These are phyloP conservation scores for Chaetomium strumarium DNA, from an alignment of 2,329 filamentous ascomycete species.

Conservation along the genomic window DNA sequence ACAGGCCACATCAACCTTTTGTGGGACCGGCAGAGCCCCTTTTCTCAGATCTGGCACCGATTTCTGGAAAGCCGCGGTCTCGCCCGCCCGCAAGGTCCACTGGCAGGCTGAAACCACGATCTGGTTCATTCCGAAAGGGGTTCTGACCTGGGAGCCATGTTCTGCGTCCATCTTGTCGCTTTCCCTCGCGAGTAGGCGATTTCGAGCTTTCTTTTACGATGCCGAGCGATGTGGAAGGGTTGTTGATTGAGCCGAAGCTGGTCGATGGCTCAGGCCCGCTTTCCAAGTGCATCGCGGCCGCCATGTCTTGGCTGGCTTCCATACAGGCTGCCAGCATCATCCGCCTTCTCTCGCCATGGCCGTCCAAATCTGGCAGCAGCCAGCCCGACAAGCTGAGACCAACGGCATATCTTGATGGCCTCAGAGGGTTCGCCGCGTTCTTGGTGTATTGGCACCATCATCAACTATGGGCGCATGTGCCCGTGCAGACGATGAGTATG, in stretches of 20 bases:
- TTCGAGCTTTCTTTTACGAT: slow-evolving; percentile 10
- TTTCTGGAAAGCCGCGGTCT: no score
- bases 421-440: slow-evolving; percentile 61
- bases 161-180: background rate
- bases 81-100: background rate
- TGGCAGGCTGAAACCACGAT: background rate
- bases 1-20: no score
- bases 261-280: background rate
- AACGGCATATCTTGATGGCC: slow-evolving; percentile 59
- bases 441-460: slow-evolving; percentile 61
- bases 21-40: no score
- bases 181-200: background rate
- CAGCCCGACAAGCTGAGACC: slow-evolving; percentile 32
- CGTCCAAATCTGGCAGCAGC: slow-evolving; percentile 7
- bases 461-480: slow-evolving; percentile 50
- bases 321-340: slow-evolving; percentile 5
- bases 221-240: slow-evolving; percentile 8
- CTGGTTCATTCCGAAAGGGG: background rate
- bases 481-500: slow-evolving; percentile 32
- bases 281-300: background rate
- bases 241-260: slow-evolving; percentile 13
- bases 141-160: background rate
- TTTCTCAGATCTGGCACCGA: no score
- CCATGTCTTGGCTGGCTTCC: slow-evolving; percentile 6
- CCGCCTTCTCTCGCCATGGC: slow-evolving; percentile 14